Conservation (phyloP, 768 basidiomycete genomes). For the Amanita pallidorosea region DNA sequence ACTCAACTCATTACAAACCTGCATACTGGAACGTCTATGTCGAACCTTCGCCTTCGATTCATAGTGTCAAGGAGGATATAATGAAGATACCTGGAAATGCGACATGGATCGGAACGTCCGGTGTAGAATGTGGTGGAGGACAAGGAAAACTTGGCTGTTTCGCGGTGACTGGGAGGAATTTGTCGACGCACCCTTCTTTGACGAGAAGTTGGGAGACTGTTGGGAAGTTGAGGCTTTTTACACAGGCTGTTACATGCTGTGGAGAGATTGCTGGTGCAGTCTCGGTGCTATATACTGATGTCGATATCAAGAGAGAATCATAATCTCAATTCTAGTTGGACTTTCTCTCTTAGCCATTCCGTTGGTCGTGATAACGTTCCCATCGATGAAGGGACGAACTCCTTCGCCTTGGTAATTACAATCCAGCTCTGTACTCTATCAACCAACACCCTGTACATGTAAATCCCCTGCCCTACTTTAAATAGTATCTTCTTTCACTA, state of each 20-base stretch:
- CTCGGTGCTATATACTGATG: neutral
- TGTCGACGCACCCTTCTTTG: neutral
- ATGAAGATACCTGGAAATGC: neutral
- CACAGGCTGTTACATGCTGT: neutral
- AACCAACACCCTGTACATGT: no score
- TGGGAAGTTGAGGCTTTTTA: neutral
- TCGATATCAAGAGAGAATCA: neutral
- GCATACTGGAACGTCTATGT: constrained; percentile 2
- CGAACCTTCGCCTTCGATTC: neutral
- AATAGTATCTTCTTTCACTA: no score
- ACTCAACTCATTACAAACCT: neutral
- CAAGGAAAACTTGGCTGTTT: neutral
- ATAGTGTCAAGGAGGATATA: neutral
- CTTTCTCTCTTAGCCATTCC: neutral
- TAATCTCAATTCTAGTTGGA: neutral
- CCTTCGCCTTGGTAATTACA: no score
- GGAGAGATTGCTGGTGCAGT: neutral
- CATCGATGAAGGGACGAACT: no score
- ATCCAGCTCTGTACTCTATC: no score
- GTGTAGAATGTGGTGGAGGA: neutral
- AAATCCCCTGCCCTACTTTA: no score
- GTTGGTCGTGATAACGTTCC: no score
- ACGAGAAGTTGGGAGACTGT: no score
- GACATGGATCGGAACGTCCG: constrained; percentile 1
- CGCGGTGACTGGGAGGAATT: neutral